Base-by-base conservation (phyloP, 768 basidiomycete genomes). In the Suillus weaverae region DNA sequence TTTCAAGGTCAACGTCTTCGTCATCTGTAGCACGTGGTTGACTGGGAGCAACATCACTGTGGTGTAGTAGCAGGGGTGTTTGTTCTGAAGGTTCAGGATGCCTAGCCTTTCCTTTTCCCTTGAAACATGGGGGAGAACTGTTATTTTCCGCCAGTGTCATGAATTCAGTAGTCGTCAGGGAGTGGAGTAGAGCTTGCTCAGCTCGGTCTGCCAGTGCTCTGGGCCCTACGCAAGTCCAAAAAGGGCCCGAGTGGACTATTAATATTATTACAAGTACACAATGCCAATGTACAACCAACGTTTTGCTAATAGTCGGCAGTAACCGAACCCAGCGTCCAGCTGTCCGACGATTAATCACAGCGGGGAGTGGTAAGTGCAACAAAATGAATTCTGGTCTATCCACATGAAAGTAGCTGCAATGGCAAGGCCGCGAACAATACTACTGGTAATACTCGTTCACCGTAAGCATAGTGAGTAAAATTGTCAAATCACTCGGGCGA, bases 41-140 rank as follows among this genome's bases (percentile, higher is more conserved):
- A 56, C 67, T 71, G 9, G 73, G 69, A 22, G 65, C 69, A 44
- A 65, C 67, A 20, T 67, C 74, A 61, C 11, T 39, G 33, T 54
- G 61, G 11, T 62, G 30, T 36, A 33, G 56, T 18, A 76, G 74
- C 43, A 77, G 69, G 36, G 76, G 74, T 2, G 74, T 77, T 5
- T 62, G 69, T 67, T 76, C 76, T 38, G 76, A 74, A 38, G 69
- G 69, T 64, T 71, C 66, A 55, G 54, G 67, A 20, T 59, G 69
- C 18, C 63, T 70, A 18, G 60, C 68, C 36, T 76, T 75, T 16
- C 66, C 69, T 54, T 76, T 77, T 5, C 74, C 76, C 60, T 77
- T 76, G 13, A 55, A 14, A 35, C 16, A 63, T 33, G 16, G 20
- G 38, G 70, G 66, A 39, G 20, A 61, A 64, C 66, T 64, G 38